phyloP scores from a whole-genome alignment of 345 rosid genomes.

The Conringia planisiliqua region DNA sequence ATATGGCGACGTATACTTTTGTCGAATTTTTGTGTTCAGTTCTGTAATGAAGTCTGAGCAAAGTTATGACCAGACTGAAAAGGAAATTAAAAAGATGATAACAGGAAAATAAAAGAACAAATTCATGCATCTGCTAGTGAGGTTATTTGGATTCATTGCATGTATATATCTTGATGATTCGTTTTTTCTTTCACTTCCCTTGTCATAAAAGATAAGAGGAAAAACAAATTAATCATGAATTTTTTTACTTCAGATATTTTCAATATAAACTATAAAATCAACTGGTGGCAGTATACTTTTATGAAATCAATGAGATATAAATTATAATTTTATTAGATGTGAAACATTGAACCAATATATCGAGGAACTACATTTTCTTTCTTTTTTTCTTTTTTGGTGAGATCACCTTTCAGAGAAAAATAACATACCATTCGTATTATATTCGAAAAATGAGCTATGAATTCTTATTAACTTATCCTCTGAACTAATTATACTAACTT shows the following conservation, averaged over 20 bases:
- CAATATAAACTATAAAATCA: not conserved
- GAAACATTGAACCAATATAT: not conserved
- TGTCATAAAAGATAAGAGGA: slow-evolving; percentile 5
- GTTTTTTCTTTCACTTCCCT: slow-evolving; percentile 8
- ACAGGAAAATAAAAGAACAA: not conserved
- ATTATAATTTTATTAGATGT: not conserved
- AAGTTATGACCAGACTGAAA: slow-evolving; percentile 24
- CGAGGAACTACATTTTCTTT: not conserved
- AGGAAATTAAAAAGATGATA: not conserved
- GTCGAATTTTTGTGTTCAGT: not conserved
- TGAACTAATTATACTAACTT: not conserved
- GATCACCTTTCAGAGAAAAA: not conserved
- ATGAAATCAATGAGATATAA: not conserved
- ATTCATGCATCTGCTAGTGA: slow-evolving; percentile 28
- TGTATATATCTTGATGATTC: slow-evolving; percentile 12
- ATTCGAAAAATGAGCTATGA: not conserved
- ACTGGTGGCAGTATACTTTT: not conserved
- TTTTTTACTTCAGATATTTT: not conserved
- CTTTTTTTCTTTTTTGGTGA: not conserved
- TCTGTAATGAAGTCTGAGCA: slow-evolving; percentile 18
- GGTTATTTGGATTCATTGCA: slow-evolving; percentile 26
- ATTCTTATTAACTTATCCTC: not conserved
- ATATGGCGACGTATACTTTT: slow-evolving; percentile 10
- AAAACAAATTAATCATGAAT: not conserved
- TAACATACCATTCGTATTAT: not conserved